Base-by-base conservation (phyloP, 2,329 filamentous ascomycete species). In the Diaporthe longicolla region DNA sequence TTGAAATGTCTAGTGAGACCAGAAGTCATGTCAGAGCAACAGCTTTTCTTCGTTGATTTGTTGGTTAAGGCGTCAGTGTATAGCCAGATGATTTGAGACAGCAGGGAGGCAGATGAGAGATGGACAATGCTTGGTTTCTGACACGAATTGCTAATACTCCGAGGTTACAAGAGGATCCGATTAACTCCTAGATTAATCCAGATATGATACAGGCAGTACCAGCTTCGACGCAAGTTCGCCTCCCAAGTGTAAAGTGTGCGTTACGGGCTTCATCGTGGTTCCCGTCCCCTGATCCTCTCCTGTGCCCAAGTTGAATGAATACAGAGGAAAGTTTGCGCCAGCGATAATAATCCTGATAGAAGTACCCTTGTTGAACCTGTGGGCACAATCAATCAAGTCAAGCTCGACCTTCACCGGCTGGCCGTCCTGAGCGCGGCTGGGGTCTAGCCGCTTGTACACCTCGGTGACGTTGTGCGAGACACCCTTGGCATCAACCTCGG, bases 381-480 rank as follows among this genome's bases (percentile, higher is more conserved):
- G 78, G 1, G 78, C 79, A 19, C 75, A 76, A 26, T 79, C 74
- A 0, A n/a, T 13, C 32, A 79, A 71, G 4, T 69, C 52, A 10
- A 79, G 59, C 43, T 72, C 63, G 8, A 79, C 21, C 40, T 61
- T 73, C 0, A 52, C 66, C 45, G 48, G 21, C 24, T 59, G 29
- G 1, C 66, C 70, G 2, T 45, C 52, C 13, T 55, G 55, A 19
- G 59, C 57, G 11, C 66, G 52, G 32, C 65, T 10, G 40, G 74
- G 32, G 29, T 79, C 74, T 15, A 80, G 76, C 0, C 76, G 73
- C 35, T 70, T 68, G 48, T 76, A 80, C 19, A 52, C 73, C 52
- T 80, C 76, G 1, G 77, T 78, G 70, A 80, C 68, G 52, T 78
- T 78, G 11, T 73, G 73, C 3, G 79, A 81, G 2, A 70, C 48